Evolutionary conservation across 192 early-diverging fungal genomes (phyloP).

Genomic region (Coemansia sp.): DNA sequence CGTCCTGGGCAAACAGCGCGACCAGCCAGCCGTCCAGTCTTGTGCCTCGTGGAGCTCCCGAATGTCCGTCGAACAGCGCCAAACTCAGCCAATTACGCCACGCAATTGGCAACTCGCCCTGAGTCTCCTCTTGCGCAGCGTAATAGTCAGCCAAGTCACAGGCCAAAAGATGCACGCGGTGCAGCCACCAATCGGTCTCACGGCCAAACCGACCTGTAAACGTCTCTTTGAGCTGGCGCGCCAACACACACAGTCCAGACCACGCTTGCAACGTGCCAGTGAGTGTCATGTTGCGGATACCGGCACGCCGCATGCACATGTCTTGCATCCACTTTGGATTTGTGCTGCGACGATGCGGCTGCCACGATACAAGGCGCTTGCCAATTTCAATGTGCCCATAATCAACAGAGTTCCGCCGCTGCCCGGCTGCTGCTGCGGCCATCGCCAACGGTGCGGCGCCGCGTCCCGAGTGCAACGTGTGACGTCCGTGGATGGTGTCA

Average conservation of each 20-base stretch:
- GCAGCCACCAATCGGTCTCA: constrained; percentile 48
- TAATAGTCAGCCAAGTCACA: constrained; percentile 48
- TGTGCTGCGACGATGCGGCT: constrained; percentile 29
- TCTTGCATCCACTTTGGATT: constrained; percentile 36
- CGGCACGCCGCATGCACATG: constrained; percentile 9
- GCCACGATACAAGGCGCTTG: constrained; percentile 23
- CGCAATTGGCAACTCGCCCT: constrained; percentile 4
- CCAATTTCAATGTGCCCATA: constrained; percentile 19
- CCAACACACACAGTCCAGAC: constrained; percentile 41
- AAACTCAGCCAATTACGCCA: constrained; percentile 30
- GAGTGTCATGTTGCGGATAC: constrained; percentile 25
- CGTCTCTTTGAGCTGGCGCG: constrained; percentile 40
- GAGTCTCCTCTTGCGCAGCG: constrained; percentile 33
- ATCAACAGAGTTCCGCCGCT: constrained; percentile 9
- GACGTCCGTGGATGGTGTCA: constrained; percentile 27
- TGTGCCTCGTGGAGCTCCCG: constrained; percentile 19
- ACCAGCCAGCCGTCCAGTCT: constrained; percentile 48
- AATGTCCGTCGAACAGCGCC: constrained; percentile 47
- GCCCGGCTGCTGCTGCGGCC: constrained; percentile 33
- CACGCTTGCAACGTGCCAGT: constrained; percentile 37
- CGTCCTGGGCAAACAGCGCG: constrained; percentile 37
- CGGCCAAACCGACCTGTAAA: constrained; percentile 9
- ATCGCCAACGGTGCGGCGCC: constrained; percentile 46
- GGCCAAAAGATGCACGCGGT: constrained; percentile 40
- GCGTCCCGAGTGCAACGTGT: constrained; percentile 24